A percentile compares a stretch with the other conserved stretches of the same genome.
Evolutionary conservation across 176 grass and related monocot species (phyloP).

Genomic region (Avena atlantica): DNA sequence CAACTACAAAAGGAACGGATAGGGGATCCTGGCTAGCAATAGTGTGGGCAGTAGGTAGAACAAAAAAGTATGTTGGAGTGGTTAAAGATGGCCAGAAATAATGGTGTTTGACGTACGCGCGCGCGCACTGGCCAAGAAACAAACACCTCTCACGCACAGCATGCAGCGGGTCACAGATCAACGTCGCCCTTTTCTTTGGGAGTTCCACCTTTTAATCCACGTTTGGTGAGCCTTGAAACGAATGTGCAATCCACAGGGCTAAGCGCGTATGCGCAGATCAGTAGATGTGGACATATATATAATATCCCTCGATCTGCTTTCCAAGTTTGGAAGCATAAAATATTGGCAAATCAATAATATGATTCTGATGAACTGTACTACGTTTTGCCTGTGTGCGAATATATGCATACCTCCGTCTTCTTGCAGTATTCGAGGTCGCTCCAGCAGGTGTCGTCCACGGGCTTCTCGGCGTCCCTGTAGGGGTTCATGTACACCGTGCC

Average conservation of each 20-base stretch:
- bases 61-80: slow-evolving; percentile 30
- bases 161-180: slow-evolving; percentile 28
- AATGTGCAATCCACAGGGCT: background rate
- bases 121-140: slow-evolving; percentile 12
- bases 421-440: slow-evolving; percentile 91
- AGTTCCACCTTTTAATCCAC: background rate
- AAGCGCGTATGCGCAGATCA: background rate
- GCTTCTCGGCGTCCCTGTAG: slow-evolving; percentile 40
- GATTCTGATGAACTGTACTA: background rate
- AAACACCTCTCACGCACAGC: background rate
- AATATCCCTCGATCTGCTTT: no score
- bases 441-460: slow-evolving; percentile 81
- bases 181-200: slow-evolving; percentile 22
- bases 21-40: background rate
- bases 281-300: background rate
- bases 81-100: slow-evolving; percentile 17
- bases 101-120: background rate
- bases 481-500: slow-evolving; percentile 91
- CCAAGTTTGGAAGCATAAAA: background rate
- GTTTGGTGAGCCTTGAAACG: slow-evolving; percentile 44
- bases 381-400: background rate
- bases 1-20: background rate
- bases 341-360: background rate
- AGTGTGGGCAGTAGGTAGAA: slow-evolving; percentile 13
- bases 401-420: slow-evolving; percentile 57